phyloP scores from a whole-genome alignment of 305 asterid genomes.

The Coffea humblotiana region DNA sequence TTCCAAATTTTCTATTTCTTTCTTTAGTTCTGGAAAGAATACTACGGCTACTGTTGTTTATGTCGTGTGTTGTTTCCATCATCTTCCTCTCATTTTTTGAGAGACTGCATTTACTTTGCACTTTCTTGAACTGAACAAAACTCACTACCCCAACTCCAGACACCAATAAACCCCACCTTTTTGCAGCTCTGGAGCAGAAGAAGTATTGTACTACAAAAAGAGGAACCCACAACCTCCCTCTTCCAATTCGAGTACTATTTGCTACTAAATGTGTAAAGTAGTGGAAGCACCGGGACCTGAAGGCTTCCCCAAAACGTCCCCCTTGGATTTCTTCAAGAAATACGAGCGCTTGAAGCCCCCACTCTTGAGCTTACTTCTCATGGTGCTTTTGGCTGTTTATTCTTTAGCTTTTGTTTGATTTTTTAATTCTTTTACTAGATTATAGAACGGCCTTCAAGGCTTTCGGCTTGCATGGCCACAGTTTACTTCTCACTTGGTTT shows the following conservation, averaged over 20 bases:
- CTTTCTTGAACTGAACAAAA: background rate
- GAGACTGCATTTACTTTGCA: background rate
- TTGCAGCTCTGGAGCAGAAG: background rate
- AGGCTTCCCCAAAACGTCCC: slow-evolving; percentile 24
- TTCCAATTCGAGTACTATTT: background rate
- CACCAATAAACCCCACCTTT: background rate
- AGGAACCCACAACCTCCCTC: background rate
- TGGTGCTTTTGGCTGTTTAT: slow-evolving; percentile 60
- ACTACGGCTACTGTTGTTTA: background rate
- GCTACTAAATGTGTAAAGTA: slow-evolving; percentile 33
- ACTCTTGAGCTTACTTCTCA: slow-evolving; percentile 38
- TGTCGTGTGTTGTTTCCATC: background rate
- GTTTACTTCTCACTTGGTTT: slow-evolving; percentile 33
- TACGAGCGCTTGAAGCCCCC: slow-evolving; percentile 47
- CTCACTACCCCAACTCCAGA: background rate
- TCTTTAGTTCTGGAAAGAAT: background rate
- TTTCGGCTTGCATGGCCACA: slow-evolving; percentile 33
- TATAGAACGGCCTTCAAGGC: slow-evolving; percentile 37
- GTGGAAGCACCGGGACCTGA: slow-evolving; percentile 22
- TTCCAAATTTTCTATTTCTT: background rate
- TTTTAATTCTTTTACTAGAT: slow-evolving; percentile 53
- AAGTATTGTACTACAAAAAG: background rate
- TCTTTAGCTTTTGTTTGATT: slow-evolving; percentile 48
- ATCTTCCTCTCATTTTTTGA: background rate
- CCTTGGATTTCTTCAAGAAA: slow-evolving; percentile 52